Conservation (phyloP, 495 filamentous ascomycete species). For the Neurospora sp. region DNA sequence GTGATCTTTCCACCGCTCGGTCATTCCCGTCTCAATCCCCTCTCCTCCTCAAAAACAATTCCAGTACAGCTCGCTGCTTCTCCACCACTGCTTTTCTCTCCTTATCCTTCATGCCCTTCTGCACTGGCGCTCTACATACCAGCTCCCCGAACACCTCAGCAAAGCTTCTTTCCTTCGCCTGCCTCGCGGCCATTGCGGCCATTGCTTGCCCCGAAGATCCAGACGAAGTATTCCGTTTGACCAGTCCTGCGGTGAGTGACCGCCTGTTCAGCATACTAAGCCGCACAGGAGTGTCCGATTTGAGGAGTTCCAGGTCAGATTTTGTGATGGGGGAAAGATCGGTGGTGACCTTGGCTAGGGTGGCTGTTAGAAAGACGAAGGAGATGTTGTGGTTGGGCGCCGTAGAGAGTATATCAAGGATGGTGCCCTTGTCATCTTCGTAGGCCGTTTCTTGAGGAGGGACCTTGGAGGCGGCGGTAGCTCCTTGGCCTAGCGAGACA, state of each 20-base stretch:
- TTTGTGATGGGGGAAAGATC: slow-evolving; percentile 38
- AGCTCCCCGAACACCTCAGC: slow-evolving; percentile 38
- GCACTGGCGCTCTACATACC: slow-evolving; percentile 30
- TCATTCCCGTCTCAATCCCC: slow-evolving; percentile 3
- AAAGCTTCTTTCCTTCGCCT: slow-evolving; percentile 32
- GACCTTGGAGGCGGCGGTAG: slow-evolving; percentile 13
- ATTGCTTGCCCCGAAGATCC: slow-evolving; percentile 15
- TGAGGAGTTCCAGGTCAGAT: slow-evolving; percentile 20
- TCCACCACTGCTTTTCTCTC: slow-evolving; percentile 38
- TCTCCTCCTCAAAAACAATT: slow-evolving; percentile 28
- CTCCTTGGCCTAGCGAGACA: slow-evolving; percentile 23
- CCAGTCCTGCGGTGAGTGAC: slow-evolving; percentile 21
- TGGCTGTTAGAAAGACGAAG: slow-evolving; percentile 75
- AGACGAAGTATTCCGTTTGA: neutral
- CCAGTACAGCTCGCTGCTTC: slow-evolving; percentile 27
- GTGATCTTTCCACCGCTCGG: neutral
- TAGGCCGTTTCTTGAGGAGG: slow-evolving; percentile 35
- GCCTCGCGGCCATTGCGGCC: slow-evolving; percentile 26
- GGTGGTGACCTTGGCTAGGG: slow-evolving; percentile 44
- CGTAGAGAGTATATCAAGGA: slow-evolving; percentile 62
- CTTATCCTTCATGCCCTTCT: slow-evolving; percentile 29
- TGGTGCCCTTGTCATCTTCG: slow-evolving; percentile 57
- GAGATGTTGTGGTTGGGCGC: slow-evolving; percentile 72
- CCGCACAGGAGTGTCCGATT: slow-evolving; percentile 6
- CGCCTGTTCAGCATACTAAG: slow-evolving; percentile 20